These are phyloP conservation scores for Penicillium sp. DNA, from an alignment of 2,329 filamentous ascomycete genomes.

Conservation along the genomic window DNA sequence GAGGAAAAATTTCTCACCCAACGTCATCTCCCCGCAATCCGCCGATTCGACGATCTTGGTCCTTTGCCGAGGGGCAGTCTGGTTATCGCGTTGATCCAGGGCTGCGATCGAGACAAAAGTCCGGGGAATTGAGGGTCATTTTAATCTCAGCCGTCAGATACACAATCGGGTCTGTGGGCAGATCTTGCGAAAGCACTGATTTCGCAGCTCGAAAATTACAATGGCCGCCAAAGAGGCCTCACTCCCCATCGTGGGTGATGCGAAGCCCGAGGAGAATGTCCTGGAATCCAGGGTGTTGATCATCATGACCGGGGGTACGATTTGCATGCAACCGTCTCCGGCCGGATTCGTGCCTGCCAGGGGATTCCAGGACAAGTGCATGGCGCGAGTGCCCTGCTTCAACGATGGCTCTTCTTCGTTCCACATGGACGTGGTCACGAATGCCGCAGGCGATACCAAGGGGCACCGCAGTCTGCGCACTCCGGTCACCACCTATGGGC, in stretches of 20 bases:
- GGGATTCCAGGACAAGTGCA: constrained; percentile 77
- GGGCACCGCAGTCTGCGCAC: constrained; percentile 71
- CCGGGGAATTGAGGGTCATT: background rate
- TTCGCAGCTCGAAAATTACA: background rate
- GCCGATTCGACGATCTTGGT: constrained; percentile 7
- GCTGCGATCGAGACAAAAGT: background rate
- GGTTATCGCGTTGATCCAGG: background rate
- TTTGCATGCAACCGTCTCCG: constrained; percentile 83
- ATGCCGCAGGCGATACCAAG: constrained; percentile 48
- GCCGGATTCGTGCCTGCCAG: constrained; percentile 77
- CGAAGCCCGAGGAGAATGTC: constrained; percentile 22
- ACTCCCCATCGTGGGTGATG: constrained; percentile 24
- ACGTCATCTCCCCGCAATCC: constrained; percentile 16
- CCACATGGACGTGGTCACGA: constrained; percentile 55
- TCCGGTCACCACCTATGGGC: constrained; percentile 73
- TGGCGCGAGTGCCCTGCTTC: constrained; percentile 79
- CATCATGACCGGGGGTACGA: constrained; percentile 79
- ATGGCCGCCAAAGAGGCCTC: constrained; percentile 23
- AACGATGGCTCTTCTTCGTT: constrained; percentile 68
- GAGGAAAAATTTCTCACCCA: constrained; percentile 6
- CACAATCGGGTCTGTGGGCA: background rate
- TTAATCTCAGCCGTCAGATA: background rate
- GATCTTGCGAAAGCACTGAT: background rate
- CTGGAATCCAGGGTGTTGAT: constrained; percentile 81
- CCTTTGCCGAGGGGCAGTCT: constrained; percentile 3